These are phyloP conservation scores for Parasarocladium wereldwijsianum DNA, from an alignment of 2,329 filamentous ascomycete genomes.

Conservation along the genomic window DNA sequence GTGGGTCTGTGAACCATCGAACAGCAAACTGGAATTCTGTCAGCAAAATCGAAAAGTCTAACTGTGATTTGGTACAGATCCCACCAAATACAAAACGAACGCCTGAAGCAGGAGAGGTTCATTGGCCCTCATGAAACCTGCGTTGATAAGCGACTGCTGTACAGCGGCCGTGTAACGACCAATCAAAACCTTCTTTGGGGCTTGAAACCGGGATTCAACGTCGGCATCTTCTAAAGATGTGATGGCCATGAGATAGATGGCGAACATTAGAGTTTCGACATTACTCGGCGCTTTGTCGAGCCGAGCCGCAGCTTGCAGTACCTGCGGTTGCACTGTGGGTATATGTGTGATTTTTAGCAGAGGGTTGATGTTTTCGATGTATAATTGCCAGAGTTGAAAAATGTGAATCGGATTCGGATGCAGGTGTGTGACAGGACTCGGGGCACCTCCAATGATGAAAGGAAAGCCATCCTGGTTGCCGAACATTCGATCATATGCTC, in stretches of 20 bases:
- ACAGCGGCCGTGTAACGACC: conserved; percentile 40
- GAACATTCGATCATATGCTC: conserved; percentile 46
- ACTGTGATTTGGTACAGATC: conserved; percentile 8
- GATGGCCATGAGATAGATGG: conserved; percentile 44
- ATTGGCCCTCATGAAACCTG: conserved; percentile 49
- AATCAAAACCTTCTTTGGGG: conserved; percentile 34
- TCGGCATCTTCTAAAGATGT: conserved; percentile 42
- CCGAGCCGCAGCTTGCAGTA: conserved; percentile 46
- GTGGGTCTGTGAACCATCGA: conserved; percentile 43
- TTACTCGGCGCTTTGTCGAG: conserved; percentile 36
- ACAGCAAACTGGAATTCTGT: conserved; percentile 22
- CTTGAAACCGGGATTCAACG: conserved; percentile 37
- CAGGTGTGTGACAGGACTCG: conserved; percentile 25
- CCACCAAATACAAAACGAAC: conserved; percentile 50
- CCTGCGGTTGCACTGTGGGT: conserved; percentile 46
- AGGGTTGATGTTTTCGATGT: conserved; percentile 55
- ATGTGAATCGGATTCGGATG: conserved; percentile 44
- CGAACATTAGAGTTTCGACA: conserved; percentile 55
- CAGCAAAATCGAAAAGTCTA: conserved; percentile 1
- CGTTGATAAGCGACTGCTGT: conserved; percentile 52
- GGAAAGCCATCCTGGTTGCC: conserved; percentile 40
- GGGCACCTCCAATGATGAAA: conserved; percentile 34
- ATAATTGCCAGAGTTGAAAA: conserved; percentile 53
- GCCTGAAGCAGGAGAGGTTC: conserved; percentile 55
- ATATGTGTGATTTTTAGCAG: conserved; percentile 54